Conservation (phyloP, 2,329 filamentous ascomycete genomes). For the Thermoascus crustaceus region DNA sequence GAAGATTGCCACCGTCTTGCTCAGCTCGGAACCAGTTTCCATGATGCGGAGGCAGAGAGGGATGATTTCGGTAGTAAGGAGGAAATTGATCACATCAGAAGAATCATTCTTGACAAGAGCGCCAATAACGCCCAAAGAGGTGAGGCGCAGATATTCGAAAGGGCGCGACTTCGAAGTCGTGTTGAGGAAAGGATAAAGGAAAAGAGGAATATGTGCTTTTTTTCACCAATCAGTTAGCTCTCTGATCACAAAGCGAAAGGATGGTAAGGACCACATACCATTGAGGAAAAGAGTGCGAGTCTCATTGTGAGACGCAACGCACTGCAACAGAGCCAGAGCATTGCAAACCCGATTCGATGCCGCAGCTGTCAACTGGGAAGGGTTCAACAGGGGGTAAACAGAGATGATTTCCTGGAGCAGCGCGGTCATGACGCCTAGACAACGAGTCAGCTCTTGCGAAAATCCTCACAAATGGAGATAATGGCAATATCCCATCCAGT, state of each 20-base stretch:
- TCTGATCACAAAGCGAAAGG: background rate
- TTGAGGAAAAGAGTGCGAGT: conserved; percentile 89
- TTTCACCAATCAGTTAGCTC: conserved; percentile 6
- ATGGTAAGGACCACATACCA: conserved; percentile 46
- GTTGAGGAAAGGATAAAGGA: conserved; percentile 96
- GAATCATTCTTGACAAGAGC: conserved; percentile 98
- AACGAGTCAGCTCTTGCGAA: conserved; percentile 14
- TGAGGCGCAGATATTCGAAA: conserved; percentile 94
- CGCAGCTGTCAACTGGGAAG: conserved; percentile 93
- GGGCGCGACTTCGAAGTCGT: conserved; percentile 96
- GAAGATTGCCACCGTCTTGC: conserved; percentile 98
- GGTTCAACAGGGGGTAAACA: conserved; percentile 92
- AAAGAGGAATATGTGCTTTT: conserved; percentile 89
- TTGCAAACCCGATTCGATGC: conserved; percentile 97
- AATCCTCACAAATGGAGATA: conserved; percentile 3
- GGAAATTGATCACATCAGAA: conserved; percentile 96
- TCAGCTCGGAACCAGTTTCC: conserved; percentile 96
- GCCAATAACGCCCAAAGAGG: conserved; percentile 91
- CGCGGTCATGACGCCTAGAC: conserved; percentile 89
- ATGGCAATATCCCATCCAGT: background rate
- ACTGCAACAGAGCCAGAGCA: conserved; percentile 88
- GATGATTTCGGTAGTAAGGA: conserved; percentile 96
- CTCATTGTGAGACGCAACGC: conserved; percentile 94
- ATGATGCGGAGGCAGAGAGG: conserved; percentile 95
- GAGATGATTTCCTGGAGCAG: conserved; percentile 97